Evolutionary conservation across 495 filamentous ascomycete genomes (phyloP).

Genomic region (Penicillium bovifimosum): DNA sequence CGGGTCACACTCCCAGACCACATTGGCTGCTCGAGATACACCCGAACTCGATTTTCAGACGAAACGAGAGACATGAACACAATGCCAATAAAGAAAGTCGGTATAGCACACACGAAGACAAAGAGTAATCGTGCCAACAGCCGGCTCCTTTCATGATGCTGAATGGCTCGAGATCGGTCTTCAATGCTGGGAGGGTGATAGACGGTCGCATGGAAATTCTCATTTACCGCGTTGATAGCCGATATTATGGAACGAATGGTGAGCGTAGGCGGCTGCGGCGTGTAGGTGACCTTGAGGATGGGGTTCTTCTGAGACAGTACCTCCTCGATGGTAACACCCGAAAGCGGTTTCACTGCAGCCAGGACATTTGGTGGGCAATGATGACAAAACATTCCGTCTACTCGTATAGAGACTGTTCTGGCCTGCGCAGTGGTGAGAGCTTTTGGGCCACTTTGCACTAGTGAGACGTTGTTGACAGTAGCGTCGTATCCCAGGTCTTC

Average conservation of each 20-base stretch:
- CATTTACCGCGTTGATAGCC: conserved; percentile 58
- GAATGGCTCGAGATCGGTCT: conserved; percentile 71
- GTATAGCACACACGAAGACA: conserved; percentile 69
- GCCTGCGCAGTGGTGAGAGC: conserved; percentile 18
- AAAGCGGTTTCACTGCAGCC: conserved; percentile 46
- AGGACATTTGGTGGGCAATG: conserved; percentile 68
- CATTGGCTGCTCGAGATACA: conserved; percentile 60
- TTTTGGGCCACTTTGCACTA: conserved; percentile 10
- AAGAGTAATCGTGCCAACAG: conserved; percentile 63
- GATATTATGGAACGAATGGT: conserved; percentile 72
- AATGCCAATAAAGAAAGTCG: conserved; percentile 85
- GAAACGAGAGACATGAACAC: conserved; percentile 83
- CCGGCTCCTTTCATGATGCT: conserved; percentile 54
- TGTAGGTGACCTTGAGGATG: conserved; percentile 66
- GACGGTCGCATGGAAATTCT: conserved; percentile 58
- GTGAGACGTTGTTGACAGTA: conserved; percentile 41
- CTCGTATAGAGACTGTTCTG: conserved; percentile 57
- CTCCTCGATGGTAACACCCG: conserved; percentile 46
- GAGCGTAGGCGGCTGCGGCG: conserved; percentile 59
- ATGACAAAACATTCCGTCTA: conserved; percentile 84
- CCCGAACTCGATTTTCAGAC: conserved; percentile 45
- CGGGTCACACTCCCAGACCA: conserved; percentile 72
- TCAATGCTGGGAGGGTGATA: conserved; percentile 82
- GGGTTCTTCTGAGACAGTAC: conserved; percentile 50
- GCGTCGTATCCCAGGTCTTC: conserved; percentile 80